Base-by-base conservation (phyloP, 2,329 filamentous ascomycete genomes). In the Leptographium lundbergii region DNA sequence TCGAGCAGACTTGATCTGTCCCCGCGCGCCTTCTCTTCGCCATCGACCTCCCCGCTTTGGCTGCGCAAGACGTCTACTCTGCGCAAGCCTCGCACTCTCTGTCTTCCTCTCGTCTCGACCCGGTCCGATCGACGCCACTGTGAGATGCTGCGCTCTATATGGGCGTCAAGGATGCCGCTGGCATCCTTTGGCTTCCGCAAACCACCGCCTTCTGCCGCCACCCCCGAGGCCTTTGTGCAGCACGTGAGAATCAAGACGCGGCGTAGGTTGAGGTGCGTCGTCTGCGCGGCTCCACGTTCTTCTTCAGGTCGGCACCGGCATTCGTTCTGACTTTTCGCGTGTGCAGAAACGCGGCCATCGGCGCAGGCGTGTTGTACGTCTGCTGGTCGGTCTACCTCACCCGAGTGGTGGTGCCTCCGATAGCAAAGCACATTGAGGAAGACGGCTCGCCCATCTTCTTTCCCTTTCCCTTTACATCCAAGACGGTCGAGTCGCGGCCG, bases 391-490 rank as follows among this genome's bases (percentile, higher is more conserved):
- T 77, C 39, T 81, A 79, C 66, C 68, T 68, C 29, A 70, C 67
- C 6, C 54, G 59, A 11, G 65, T 76, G n/a, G 73, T 82, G 19
- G 67, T 81, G 25, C 73, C 73, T 57, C 75, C 77, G 45, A 47
- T 66, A 7, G 62, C 63, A 22, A 61, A 64, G n/a, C 56, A 61
- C 17, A 42, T 63, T n/a, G 61, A 62, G 13, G 59, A 59, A 7
- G 59, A 72, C 57, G 55, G 64, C 76, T 56, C 77, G 22, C 69
- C 76, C 1, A 63, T 77, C 6, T 87, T 87, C 61, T 76, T 88
- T 9, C 81, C 85, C 0, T 78, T 87, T 57, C 82, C 82, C 4
- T 81, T 82, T 51, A 82, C 80, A 2, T 80, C 75, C 0, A 75
- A 74, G 56, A 64, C 73, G 60, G 69, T 82, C 22, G 70, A 74